Conservation (phyloP, 1,139 yeast species). For the Saccharomyces uvarum region DNA sequence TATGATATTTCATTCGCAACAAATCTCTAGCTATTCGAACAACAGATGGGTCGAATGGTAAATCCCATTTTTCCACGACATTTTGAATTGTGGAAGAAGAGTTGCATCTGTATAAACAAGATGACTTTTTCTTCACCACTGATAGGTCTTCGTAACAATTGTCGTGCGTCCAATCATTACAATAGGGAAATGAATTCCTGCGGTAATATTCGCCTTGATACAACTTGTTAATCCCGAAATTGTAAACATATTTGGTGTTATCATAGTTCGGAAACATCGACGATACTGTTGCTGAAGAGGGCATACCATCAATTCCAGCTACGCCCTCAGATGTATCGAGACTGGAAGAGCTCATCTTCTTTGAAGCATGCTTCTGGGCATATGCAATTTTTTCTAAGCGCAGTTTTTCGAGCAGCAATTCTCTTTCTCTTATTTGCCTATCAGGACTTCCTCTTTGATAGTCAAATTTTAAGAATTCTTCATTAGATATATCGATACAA, state of each 20-base stretch:
- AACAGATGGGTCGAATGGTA: conserved; percentile 31
- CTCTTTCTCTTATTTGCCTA: conserved; percentile 22
- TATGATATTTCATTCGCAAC: conserved; percentile 6
- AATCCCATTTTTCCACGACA: conserved; percentile 31
- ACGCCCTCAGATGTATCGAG: not conserved
- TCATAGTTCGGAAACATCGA: conserved; percentile 28
- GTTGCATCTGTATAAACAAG: conserved; percentile 22
- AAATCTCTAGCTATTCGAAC: conserved; percentile 29
- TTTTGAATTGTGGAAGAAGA: conserved; percentile 44
- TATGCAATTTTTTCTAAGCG: conserved; percentile 7
- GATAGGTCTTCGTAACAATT: conserved; percentile 1
- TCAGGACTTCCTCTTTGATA: conserved; percentile 32
- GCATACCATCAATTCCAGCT: not conserved
- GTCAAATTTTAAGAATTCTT: conserved; percentile 21
- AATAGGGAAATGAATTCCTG: conserved; percentile 21
- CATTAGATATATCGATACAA: conserved; percentile 34
- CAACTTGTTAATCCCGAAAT: conserved; percentile 16
- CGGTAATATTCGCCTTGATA: conserved; percentile 21
- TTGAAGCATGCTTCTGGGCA: not conserved
- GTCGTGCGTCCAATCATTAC: conserved; percentile 7
- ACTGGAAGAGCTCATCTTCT: not conserved
- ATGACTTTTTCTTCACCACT: not conserved
- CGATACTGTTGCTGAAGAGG: conserved; percentile 20
- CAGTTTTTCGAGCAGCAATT: conserved; percentile 12
- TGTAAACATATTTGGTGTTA: conserved; percentile 14